phyloP scores from a whole-genome alignment of 2,329 filamentous ascomycete genomes.

The Emergomyces pasteurianus region DNA sequence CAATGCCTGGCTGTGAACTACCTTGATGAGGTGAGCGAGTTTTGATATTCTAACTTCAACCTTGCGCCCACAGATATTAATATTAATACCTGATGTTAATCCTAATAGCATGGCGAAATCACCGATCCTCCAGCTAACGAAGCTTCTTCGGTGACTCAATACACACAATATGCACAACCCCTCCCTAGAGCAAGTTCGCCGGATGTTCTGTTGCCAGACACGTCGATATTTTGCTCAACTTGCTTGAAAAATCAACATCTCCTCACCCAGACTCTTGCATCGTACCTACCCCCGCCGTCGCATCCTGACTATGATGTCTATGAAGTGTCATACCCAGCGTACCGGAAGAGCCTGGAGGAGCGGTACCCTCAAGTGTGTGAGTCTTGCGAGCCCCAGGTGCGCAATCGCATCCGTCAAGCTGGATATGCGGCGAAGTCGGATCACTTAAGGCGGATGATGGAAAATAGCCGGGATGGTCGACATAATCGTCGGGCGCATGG shows the following conservation, averaged over 20 bases:
- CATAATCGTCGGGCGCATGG: constrained; percentile 20
- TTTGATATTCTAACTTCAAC: background rate
- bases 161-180: constrained; percentile 37
- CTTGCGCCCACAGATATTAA: constrained; percentile 10
- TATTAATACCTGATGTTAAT: constrained; percentile 5
- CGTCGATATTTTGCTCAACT: constrained; percentile 54
- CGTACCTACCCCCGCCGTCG: constrained; percentile 58
- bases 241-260: constrained; percentile 86
- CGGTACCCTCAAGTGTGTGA: constrained; percentile 83
- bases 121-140: constrained; percentile 66
- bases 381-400: constrained; percentile 63
- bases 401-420: constrained; percentile 54
- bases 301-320: constrained; percentile 59
- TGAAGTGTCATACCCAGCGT: constrained; percentile 57
- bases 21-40: constrained; percentile 60
- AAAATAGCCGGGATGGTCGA: constrained; percentile 40
- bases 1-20: constrained; percentile 80
- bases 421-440: constrained; percentile 79
- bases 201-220: constrained; percentile 21
- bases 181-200: constrained; percentile 35
- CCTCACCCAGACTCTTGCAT: constrained; percentile 60
- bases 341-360: constrained; percentile 60
- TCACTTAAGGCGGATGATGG: constrained; percentile 61
- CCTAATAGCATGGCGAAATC: constrained; percentile 64
- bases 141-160: constrained; percentile 33